Conservation (phyloP, 225 moss, liverwort and hornwort genomes). For the Polytrichum formosum region DNA sequence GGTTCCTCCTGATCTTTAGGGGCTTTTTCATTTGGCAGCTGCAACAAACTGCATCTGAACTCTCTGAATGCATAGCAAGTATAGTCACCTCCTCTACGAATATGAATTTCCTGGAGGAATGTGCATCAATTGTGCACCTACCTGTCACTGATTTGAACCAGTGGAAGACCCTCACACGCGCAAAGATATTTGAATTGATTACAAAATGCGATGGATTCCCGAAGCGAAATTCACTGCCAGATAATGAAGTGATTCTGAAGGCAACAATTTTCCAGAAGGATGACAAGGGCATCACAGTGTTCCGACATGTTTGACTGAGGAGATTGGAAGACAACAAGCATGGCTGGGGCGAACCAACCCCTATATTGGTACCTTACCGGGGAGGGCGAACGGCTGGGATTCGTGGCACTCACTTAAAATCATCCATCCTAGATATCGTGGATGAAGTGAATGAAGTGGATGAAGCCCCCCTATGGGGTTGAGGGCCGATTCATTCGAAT, state of each 20-base stretch:
- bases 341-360: too few species aligned
- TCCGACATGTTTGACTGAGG: not conserved
- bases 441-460: too few species aligned
- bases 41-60: slow-evolving; percentile 31
- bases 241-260: not conserved
- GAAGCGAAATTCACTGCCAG: slow-evolving; percentile 9
- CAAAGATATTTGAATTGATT: slow-evolving; percentile 34
- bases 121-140: slow-evolving; percentile 31
- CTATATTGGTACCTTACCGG: too few species aligned
- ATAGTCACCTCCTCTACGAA: slow-evolving; percentile 38
- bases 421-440: too few species aligned
- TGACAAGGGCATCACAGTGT: not conserved
- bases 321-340: too few species aligned
- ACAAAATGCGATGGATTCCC: slow-evolving; percentile 33
- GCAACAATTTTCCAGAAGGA: not conserved
- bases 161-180: slow-evolving; percentile 17
- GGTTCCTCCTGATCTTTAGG: too few species aligned
- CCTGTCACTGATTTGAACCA: slow-evolving; percentile 23
- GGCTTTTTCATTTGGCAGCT: slow-evolving; percentile 22
- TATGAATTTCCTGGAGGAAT: slow-evolving; percentile 35
- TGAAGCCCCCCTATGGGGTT: too few species aligned
- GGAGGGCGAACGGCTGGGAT: too few species aligned
- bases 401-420: too few species aligned
- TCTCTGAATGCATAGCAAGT: slow-evolving; percentile 36
- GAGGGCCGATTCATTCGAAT: too few species aligned